Percentiles rank a stretch among this genome's conserved stretches.
phyloP scores from a whole-genome alignment of 2,329 filamentous ascomycete genomes.

The Penicillium occitanis region DNA sequence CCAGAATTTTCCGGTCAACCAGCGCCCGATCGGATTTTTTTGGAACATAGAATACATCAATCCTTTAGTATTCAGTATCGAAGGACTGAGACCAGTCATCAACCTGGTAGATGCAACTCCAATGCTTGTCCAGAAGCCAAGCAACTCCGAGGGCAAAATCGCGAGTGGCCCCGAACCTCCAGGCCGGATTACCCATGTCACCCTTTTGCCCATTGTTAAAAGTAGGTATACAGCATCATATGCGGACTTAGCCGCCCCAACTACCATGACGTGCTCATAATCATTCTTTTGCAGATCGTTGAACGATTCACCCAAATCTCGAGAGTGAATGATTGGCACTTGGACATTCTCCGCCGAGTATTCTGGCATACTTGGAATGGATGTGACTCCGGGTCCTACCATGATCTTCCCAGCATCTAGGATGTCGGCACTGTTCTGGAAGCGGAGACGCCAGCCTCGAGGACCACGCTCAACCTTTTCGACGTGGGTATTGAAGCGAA shows the following conservation, averaged over 20 bases:
- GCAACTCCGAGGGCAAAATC: constrained; percentile 32
- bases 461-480: too few relatives aligned
- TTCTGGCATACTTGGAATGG: not conserved
- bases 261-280: constrained; percentile 33
- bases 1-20: not conserved
- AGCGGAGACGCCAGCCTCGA: too few relatives aligned
- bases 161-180: constrained; percentile 34
- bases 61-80: not conserved
- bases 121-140: constrained; percentile 13
- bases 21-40: not conserved
- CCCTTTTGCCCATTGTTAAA: constrained; percentile 31
- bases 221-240: constrained; percentile 38
- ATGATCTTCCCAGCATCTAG: not conserved
- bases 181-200: constrained; percentile 37
- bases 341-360: not conserved
- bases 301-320: not conserved
- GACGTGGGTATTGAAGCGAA: not conserved
- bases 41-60: not conserved
- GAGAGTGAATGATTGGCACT: not conserved
- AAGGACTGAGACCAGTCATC: not conserved
- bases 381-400: not conserved
- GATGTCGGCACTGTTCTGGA: too few relatives aligned
- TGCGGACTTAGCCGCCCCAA: constrained; percentile 37
- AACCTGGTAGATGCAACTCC: not conserved
- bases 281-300: not conserved